Conservation (phyloP, 805 yeast species). For the Candida pseudofarinosa region DNA sequence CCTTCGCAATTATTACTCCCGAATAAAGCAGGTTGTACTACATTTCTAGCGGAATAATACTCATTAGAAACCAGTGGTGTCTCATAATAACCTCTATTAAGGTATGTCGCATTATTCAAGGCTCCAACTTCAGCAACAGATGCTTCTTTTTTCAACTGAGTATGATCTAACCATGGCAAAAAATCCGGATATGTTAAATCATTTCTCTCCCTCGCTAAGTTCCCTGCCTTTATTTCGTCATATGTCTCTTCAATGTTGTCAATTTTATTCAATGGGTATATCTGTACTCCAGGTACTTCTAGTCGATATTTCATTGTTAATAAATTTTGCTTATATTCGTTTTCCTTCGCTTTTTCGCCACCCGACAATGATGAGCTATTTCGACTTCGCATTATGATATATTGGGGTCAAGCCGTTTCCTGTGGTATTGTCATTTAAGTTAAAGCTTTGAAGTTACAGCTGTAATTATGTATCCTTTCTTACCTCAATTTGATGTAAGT, state of each 20-base stretch:
- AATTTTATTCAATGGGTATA: constrained; percentile 32
- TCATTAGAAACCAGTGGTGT: constrained; percentile 61
- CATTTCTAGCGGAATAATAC: constrained; percentile 62
- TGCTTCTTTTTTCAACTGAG: constrained; percentile 19
- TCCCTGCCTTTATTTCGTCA: background rate
- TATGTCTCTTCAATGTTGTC: constrained; percentile 4
- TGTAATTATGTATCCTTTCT: background rate
- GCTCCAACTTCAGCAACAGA: constrained; percentile 47
- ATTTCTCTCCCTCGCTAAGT: background rate
- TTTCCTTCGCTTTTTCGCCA: constrained; percentile 16
- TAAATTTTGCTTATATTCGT: constrained; percentile 28
- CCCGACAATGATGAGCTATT: constrained; percentile 24
- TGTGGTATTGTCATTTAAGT: no score
- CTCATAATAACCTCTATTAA: constrained; percentile 72
- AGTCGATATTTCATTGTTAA: constrained; percentile 32
- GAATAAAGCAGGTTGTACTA: constrained; percentile 45
- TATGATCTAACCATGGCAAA: constrained; percentile 62
- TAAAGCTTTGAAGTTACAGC: no score
- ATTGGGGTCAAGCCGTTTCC: background rate
- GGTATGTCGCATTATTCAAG: constrained; percentile 43
- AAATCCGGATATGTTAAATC: constrained; percentile 59
- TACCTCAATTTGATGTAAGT: background rate
- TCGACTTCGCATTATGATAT: constrained; percentile 13
- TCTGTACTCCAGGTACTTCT: constrained; percentile 28
- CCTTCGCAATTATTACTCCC: constrained; percentile 31